Evolutionary conservation across 495 filamentous ascomycete species (phyloP).

Genomic region (Penicillium odoratum): DNA sequence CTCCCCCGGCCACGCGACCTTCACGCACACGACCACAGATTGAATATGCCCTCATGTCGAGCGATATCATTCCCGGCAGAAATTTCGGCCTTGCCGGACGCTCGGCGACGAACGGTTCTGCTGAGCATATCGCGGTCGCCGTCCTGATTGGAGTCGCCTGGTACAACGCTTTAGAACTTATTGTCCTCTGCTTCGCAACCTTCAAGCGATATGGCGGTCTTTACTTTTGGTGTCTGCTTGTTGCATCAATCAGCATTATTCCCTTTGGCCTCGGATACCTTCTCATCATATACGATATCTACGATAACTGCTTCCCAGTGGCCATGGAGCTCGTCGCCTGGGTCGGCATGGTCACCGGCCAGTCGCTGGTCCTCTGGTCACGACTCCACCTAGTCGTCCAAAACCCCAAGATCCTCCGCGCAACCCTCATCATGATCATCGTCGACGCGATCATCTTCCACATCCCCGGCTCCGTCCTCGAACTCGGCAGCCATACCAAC

Average conservation of each 20-base stretch:
- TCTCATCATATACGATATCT: slow-evolving; percentile 49
- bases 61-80: slow-evolving; percentile 15
- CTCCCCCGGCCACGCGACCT: background rate
- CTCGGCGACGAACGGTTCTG: slow-evolving; percentile 8
- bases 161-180: slow-evolving; percentile 51
- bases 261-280: slow-evolving; percentile 54
- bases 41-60: slow-evolving; percentile 30
- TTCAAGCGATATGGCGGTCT: slow-evolving; percentile 51
- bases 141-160: slow-evolving; percentile 47
- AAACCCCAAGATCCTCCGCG: slow-evolving; percentile 41
- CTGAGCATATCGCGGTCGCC: slow-evolving; percentile 23
- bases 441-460: slow-evolving; percentile 51
- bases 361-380: slow-evolving; percentile 64
- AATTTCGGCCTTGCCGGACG: slow-evolving; percentile 28
- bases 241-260: slow-evolving; percentile 51
- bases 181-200: slow-evolving; percentile 47
- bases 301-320: slow-evolving; percentile 30
- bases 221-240: slow-evolving; percentile 56
- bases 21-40: background rate
- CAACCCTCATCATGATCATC: slow-evolving; percentile 56
- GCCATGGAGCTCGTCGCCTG: slow-evolving; percentile 52
- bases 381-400: slow-evolving; percentile 55
- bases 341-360: slow-evolving; percentile 60
- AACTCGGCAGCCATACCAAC: slow-evolving; percentile 46
- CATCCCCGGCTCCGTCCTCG: slow-evolving; percentile 49